Percentiles rank a stretch among this genome's conserved stretches.
These are phyloP conservation scores for Agrostemma githago DNA, from an alignment of 148 eudicot genomes.

Conservation along the genomic window DNA sequence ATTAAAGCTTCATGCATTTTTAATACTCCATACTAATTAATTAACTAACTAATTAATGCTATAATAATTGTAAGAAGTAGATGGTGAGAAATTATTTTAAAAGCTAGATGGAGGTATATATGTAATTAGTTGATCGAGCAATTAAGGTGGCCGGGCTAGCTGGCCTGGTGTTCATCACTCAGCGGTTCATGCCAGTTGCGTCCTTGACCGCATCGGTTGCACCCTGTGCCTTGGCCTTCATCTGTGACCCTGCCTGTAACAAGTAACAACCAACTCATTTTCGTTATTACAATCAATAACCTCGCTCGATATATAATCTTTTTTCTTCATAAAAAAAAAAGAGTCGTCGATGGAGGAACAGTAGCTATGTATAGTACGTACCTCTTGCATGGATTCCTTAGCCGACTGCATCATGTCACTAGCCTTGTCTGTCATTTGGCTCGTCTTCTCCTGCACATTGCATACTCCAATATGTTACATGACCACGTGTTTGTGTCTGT, in stretches of 20 bases:
- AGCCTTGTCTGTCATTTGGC: constrained; percentile 4
- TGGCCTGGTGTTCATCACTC: neutral
- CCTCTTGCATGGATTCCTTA: constrained; percentile 19
- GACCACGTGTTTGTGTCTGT: too few relatives aligned
- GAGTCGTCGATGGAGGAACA: too few relatives aligned
- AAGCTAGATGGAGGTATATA: too few relatives aligned
- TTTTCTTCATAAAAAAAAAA: too few relatives aligned
- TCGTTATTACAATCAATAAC: neutral
- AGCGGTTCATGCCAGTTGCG: constrained; percentile 3
- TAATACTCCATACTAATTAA: neutral
- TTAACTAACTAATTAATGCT: neutral
- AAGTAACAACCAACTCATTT: neutral
- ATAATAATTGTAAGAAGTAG: neutral
- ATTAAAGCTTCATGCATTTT: neutral
- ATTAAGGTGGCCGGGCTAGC: too few relatives aligned
- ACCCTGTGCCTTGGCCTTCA: constrained; percentile 14
- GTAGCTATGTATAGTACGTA: neutral
- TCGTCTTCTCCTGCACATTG: constrained; percentile 4
- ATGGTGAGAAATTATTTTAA: too few relatives aligned
- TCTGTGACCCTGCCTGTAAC: constrained; percentile 11
- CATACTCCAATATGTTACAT: too few relatives aligned
- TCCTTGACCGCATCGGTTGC: constrained; percentile 14
- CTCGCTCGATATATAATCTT: too few relatives aligned
- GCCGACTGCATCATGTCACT: constrained; percentile 10
- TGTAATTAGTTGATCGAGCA: too few relatives aligned